phyloP scores from a whole-genome alignment of 352 stramenopile species.

The Thalassiosira oceanica region DNA sequence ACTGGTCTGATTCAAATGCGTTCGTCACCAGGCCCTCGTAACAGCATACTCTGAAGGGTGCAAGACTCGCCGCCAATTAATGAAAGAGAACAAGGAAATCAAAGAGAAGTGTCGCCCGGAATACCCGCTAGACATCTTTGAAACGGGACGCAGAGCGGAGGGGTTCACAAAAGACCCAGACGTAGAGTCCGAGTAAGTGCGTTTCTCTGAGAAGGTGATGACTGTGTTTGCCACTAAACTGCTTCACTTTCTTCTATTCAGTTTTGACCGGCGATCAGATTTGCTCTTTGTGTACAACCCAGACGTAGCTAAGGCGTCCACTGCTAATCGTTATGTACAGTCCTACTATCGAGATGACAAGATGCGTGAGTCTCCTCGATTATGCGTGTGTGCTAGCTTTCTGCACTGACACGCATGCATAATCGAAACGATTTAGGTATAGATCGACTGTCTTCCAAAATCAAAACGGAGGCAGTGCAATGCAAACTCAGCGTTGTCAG shows the following conservation, averaged over 20 bases:
- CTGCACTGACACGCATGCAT: no score
- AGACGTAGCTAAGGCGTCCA: constrained; percentile 30
- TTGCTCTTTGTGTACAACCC: constrained; percentile 54
- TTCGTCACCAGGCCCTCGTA: no score
- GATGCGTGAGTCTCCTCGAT: no score
- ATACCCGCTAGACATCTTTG: constrained; percentile 52
- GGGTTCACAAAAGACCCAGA: not conserved
- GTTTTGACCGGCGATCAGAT: constrained; percentile 48
- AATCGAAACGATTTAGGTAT: no score
- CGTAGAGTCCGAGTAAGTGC: not conserved
- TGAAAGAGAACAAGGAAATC: no score
- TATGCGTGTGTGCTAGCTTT: no score
- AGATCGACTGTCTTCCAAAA: no score
- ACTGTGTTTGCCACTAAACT: constrained; percentile 2
- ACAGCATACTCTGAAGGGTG: no score
- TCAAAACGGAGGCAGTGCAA: constrained; percentile 1
- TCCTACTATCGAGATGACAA: constrained; percentile 41
- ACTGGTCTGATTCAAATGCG: constrained; percentile 1
- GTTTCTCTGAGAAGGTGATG: constrained; percentile 18
- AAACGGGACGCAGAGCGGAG: constrained; percentile 13
- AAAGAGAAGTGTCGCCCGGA: no score
- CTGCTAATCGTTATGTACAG: constrained; percentile 13
- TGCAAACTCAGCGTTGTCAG: constrained; percentile 32
- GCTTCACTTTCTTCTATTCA: not conserved
- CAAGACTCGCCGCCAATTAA: no score